Evolutionary conservation across 2,329 filamentous ascomycete genomes (phyloP), one percentile per base, ranked within the genome.

Genomic region (Cordyceps fumosorosea): DNA sequence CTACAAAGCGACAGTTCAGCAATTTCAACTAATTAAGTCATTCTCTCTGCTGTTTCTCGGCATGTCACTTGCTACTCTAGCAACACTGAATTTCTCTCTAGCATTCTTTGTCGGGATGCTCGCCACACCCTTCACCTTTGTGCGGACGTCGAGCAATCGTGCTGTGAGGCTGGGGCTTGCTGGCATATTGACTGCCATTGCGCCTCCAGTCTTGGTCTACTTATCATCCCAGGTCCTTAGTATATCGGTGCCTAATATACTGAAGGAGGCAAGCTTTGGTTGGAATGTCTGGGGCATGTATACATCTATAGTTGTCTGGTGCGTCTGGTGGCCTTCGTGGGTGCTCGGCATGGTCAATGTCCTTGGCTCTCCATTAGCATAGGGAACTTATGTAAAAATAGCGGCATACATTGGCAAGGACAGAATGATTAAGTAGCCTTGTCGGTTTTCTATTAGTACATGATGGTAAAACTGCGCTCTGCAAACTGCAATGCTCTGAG

Each of bases 311-410:
- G 85, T 96, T 12, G 83, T 96, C n/a, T 96, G 92, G 90, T 89
- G 91, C 72, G 87, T 96, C 50, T 97, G 93, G 93, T 95, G 91
- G 89, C 93, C 93, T 0, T 91, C 91, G 8, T 97, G 93, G 93
- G 74, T 95, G 44, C 83, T 87, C 7, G 89, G 83, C 2, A 77
- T 79, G 63, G 73, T 86, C 6, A 77, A 83, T 26, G 78, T 86
- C 51, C 74, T 85, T 60, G 81, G 81, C 5, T 62, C 60, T 34
- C 48, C 56, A 20, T 44, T 51, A 45, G 42, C 45, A 4, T 56
- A 61, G 40, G 29, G 24, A 24, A n/a, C 8, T 7, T 29, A 4
- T 16, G 5, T 12, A 44, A 52, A 16, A 14, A 34, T 14, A 14
- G 37, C 0, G 16, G 24, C 44, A 26, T 34, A 53, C 5, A 5